phyloP scores from a whole-genome alignment of 306 rosid species.

The Vicia sativa region DNA sequence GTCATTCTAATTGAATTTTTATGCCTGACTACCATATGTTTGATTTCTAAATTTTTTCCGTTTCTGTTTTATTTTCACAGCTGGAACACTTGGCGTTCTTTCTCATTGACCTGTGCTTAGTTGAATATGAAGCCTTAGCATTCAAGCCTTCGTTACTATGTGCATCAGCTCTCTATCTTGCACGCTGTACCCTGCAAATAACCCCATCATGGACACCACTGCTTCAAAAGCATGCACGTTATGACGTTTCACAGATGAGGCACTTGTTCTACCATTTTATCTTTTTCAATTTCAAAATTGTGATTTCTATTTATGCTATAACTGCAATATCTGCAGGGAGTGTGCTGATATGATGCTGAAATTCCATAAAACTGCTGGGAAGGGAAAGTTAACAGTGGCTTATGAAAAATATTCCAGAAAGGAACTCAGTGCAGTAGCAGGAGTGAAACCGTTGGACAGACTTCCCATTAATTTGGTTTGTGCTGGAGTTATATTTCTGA shows the following conservation, averaged over 20 bases:
- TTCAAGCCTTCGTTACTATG: conserved; percentile 81
- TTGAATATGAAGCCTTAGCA: conserved; percentile 75
- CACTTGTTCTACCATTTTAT: conserved; percentile 17
- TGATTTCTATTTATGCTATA: conserved; percentile 18
- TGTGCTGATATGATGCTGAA: conserved; percentile 77
- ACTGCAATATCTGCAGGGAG: conserved; percentile 46
- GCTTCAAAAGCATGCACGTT: conserved; percentile 73
- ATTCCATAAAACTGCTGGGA: conserved; percentile 66
- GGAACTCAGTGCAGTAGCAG: conserved; percentile 57
- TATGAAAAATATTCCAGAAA: conserved; percentile 66
- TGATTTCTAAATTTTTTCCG: conserved; percentile 38
- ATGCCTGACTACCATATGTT: neutral
- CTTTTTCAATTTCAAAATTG: conserved; percentile 15
- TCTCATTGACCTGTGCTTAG: conserved; percentile 70
- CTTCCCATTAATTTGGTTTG: conserved; percentile 55
- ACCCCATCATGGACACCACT: conserved; percentile 74
- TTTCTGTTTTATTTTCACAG: conserved; percentile 46
- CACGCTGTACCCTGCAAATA: conserved; percentile 71
- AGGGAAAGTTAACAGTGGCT: conserved; percentile 63
- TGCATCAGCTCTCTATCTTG: conserved; percentile 89
- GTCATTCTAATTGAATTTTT: conserved; percentile 20
- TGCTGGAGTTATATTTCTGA: conserved; percentile 18
- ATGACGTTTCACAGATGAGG: conserved; percentile 75
- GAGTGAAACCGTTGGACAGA: conserved; percentile 60
- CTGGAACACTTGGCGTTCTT: conserved; percentile 82